Base-by-base conservation (phyloP, 768 basidiomycete genomes). In the Cystobasidiopsis lactophilus region DNA sequence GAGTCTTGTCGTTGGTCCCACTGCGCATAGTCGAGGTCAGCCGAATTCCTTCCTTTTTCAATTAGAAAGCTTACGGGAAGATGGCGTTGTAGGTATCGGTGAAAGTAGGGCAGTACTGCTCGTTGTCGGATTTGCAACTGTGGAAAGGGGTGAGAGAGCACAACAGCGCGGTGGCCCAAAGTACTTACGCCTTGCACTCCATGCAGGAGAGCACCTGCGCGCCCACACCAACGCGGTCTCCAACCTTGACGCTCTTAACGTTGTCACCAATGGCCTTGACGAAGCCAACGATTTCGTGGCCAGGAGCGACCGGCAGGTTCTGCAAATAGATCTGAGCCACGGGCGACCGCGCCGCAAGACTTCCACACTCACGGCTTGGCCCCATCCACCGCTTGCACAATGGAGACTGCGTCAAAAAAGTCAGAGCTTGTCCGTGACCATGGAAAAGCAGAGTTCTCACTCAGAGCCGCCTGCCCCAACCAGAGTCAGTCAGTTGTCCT, bases 201-300 rank as follows among this genome's bases (percentile, higher is more conserved):
- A 40, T 26, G 58, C 63, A 64, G 10, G 56, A 55, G 5, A 52
- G 50, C 3, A 65, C 66, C 58, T 68, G 68, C 11, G 69, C 69
- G 29, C 69, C 69, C n/a, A 70, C 67, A 50, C 69, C 69, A 40
- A 66, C 69, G 31, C 64, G 56, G 50, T 67, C 60, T 45, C 70
- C 70, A 23, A 69, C 65, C 55, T 66, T 66, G 62, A 67, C 65
- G 55, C 66, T 65, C 30, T 52, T 58, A 31, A 66, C 66, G 16
- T 66, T 58, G 14, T 59, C 51, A 11, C 67, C 68, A 37, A 69
- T 63, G 40, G 60, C 55, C 24, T 60, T 63, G 29, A 54, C 56
- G 44, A 43, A 45, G 50, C 53, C 53, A 26, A 38, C 50, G 23
- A 40, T 10, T 49, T 35, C 33, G 33, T 35, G 33, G 16, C 33